phyloP scores from a whole-genome alignment of 805 yeast genomes.

The Candida bentonensis region DNA sequence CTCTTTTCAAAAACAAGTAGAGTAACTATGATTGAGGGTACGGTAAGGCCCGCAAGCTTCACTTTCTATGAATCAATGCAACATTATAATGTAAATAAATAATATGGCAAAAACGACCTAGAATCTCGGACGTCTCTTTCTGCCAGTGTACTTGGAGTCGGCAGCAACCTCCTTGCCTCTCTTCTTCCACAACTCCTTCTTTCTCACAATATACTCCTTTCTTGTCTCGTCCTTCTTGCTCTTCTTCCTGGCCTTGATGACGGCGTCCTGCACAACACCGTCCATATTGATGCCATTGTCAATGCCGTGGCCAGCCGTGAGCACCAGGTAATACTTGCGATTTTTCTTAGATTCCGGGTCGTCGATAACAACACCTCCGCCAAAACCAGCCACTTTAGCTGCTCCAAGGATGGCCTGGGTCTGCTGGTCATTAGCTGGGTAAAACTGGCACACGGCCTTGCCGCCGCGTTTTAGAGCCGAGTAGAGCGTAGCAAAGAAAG shows the following conservation, averaged over 20 bases:
- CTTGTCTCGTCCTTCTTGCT: slow-evolving; percentile 50
- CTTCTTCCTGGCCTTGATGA: slow-evolving; percentile 22
- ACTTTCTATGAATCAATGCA: not conserved
- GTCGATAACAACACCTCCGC: slow-evolving; percentile 89
- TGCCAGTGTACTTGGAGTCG: slow-evolving; percentile 85
- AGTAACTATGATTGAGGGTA: too few species aligned
- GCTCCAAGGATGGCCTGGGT: slow-evolving; percentile 62
- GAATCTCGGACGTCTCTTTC: slow-evolving; percentile 60
- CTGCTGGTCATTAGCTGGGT: slow-evolving; percentile 83
- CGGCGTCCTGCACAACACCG: slow-evolving; percentile 64
- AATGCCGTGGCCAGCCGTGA: slow-evolving; percentile 75
- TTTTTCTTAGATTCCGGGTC: slow-evolving; percentile 87
- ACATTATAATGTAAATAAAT: slow-evolving; percentile 4
- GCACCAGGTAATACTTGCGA: slow-evolving; percentile 78
- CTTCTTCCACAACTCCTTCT: slow-evolving; percentile 85
- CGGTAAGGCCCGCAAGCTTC: slow-evolving; percentile 16
- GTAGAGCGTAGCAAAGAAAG: slow-evolving; percentile 79
- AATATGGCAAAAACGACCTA: slow-evolving; percentile 15
- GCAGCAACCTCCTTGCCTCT: slow-evolving; percentile 79
- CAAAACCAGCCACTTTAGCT: slow-evolving; percentile 90
- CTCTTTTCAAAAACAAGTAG: not conserved
- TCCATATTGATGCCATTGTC: slow-evolving; percentile 53
- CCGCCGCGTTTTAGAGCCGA: slow-evolving; percentile 87
- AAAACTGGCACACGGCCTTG: slow-evolving; percentile 92
- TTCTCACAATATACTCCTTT: slow-evolving; percentile 72